Base-by-base conservation (phyloP, 1,284 basidiomycete species). In the Puccinia triticina region DNA sequence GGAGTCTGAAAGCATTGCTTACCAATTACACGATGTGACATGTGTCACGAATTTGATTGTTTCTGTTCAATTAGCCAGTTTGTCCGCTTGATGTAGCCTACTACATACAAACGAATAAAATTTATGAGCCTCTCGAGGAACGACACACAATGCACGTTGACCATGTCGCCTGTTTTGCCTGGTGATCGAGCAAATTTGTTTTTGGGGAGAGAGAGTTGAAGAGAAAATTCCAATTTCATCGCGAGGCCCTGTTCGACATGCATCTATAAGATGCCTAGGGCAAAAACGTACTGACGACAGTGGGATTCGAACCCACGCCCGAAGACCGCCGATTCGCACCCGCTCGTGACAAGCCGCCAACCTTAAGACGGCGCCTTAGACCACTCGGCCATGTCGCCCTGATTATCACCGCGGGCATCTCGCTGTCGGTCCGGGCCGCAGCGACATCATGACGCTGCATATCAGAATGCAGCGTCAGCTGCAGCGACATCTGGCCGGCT, bases 301-400 rank as follows among this genome's bases (percentile, higher is more conserved):
- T 86, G 86, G 86, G 86, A 85, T 86, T 86, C 86, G 86, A 86
- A 86, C 86, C 86, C 86, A 86, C 86, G 86, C 84, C 86, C 86
- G 85, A 86, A 86, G 85, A 86, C 85, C 73, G 79, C 79, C 79
- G 79, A 26, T n/a, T 57, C n/a, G n/a, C n/a, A n/a, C n/a, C n/a
- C n/a, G n/a, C n/a, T n/a, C n/a, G n/a, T n/a, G n/a, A 50, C 67
- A 46, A 43, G 40, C 40, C 12, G 40, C 12, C 12, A 12, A 43
- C 67, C 67, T 71, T 71, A 71, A 43, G 67, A 71, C 67, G 67
- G 67, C 67, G 67, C 67, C 67, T 71, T 71, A 71, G 37, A 71
- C 67, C 67, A 71, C 67, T 71, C 67, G 67, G 67, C 67, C 67
- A 71, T 71, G 23, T 71, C 67, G n/a, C 67, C 67, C 12, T 69